Percentiles rank a stretch among this genome's conserved stretches.
These are phyloP conservation scores for Groenewaldozyma sp. DNA, from an alignment of 1,139 yeast genomes.

Conservation along the genomic window DNA sequence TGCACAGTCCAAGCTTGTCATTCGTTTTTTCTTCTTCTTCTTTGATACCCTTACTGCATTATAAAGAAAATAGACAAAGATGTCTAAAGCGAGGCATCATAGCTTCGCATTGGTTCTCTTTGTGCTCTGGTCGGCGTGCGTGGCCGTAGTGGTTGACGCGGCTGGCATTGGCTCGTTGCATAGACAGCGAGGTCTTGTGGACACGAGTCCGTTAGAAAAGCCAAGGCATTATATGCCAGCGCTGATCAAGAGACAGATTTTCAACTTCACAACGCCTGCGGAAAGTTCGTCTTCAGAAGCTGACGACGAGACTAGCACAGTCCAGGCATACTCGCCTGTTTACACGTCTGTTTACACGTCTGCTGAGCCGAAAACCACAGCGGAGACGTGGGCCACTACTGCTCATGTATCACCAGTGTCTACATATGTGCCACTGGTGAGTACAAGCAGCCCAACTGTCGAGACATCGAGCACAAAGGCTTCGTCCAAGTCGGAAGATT, in stretches of 20 bases:
- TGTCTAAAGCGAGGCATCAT: background rate
- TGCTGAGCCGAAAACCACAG: background rate
- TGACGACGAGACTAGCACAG: background rate
- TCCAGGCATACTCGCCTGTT: background rate
- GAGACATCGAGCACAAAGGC: background rate
- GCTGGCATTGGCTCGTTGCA: background rate
- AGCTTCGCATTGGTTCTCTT: background rate
- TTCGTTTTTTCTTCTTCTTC: background rate
- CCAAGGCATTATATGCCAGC: slow-evolving; percentile 2
- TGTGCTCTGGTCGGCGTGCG: background rate
- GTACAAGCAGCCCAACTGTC: background rate
- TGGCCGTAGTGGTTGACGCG: too few species aligned
- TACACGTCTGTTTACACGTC: background rate
- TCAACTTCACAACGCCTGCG: background rate
- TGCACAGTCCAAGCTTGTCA: too few species aligned
- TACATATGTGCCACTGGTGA: slow-evolving; percentile 2
- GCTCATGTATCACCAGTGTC: background rate
- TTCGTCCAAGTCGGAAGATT: background rate
- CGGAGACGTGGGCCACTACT: background rate
- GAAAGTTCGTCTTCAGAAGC: background rate
- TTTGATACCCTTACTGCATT: background rate
- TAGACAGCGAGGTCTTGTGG: background rate
- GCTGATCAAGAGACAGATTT: slow-evolving; percentile 1
- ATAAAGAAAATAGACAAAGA: background rate
- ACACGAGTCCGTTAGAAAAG: slow-evolving; percentile 1